Percentiles rank a stretch among this genome's conserved stretches.
phyloP scores from a whole-genome alignment of 306 rosid species.

The Glycine tomentella region DNA sequence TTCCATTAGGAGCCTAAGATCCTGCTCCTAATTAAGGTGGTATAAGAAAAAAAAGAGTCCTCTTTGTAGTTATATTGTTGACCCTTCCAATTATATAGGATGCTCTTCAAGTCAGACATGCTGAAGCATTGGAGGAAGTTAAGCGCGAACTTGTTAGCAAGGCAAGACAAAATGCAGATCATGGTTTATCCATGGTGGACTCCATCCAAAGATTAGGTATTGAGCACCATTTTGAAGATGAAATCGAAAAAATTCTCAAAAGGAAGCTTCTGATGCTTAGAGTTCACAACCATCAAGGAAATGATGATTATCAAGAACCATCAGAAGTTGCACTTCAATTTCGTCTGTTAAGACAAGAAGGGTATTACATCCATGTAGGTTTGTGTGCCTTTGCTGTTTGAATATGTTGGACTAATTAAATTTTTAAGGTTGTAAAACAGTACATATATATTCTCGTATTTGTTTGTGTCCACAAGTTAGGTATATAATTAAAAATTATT shows the following conservation, averaged over 20 bases:
- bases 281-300: neutral
- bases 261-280: conserved; percentile 11
- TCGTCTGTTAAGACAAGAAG: conserved; percentile 59
- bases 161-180: conserved; percentile 6
- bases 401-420: neutral
- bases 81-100: conserved; percentile 24
- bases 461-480: too few relatives aligned
- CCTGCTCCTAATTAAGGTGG: too few relatives aligned
- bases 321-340: conserved; percentile 52
- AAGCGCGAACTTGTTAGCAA: conserved; percentile 27
- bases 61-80: too few relatives aligned
- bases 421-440: too few relatives aligned
- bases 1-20: too few relatives aligned
- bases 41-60: too few relatives aligned
- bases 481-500: too few relatives aligned
- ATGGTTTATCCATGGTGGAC: conserved; percentile 50
- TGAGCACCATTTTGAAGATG: conserved; percentile 52
- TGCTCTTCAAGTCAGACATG: conserved; percentile 26
- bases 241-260: conserved; percentile 46
- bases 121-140: conserved; percentile 44
- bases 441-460: too few relatives aligned
- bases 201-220: conserved; percentile 58
- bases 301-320: conserved; percentile 15
- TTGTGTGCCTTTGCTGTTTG: neutral
- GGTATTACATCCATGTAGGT: conserved; percentile 51